Evolutionary conservation across 768 basidiomycete genomes (phyloP).

Genomic region (Tulasnella sp.): DNA sequence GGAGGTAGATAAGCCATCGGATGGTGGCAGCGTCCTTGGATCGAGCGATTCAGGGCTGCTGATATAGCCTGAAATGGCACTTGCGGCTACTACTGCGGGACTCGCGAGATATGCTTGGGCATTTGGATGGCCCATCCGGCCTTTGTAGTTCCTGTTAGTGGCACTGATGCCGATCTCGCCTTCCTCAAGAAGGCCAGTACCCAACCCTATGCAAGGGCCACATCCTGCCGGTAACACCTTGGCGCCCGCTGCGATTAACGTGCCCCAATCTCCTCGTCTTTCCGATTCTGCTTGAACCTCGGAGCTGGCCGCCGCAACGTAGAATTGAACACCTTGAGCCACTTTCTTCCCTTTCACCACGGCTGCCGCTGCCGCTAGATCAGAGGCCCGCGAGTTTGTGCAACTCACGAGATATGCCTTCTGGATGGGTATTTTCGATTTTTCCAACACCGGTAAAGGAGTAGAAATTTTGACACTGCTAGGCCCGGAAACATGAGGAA

Average conservation of each 20-base stretch:
- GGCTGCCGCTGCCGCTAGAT: conserved; percentile 83
- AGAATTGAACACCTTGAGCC: conserved; percentile 86
- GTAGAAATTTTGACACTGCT: conserved; percentile 98
- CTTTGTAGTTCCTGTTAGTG: conserved; percentile 98
- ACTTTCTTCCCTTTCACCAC: conserved; percentile 67
- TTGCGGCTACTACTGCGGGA: conserved; percentile 94
- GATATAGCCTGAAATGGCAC: conserved; percentile 85
- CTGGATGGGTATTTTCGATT: conserved; percentile 64
- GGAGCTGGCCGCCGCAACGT: conserved; percentile 90
- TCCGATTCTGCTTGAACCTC: conserved; percentile 87
- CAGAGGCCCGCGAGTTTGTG: conserved; percentile 93
- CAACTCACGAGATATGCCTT: conserved; percentile 98
- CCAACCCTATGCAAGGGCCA: conserved; percentile 95
- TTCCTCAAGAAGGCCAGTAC: conserved; percentile 82
- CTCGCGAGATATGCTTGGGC: conserved; percentile 93
- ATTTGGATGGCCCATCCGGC: conserved; percentile 92
- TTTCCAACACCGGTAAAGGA: conserved; percentile 71
- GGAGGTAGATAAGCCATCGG: conserved; percentile 26
- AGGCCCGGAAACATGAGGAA: conserved; percentile 92
- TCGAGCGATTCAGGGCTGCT: conserved; percentile 59
- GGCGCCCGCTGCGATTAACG: conserved; percentile 76
- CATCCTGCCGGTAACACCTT: conserved; percentile 90
- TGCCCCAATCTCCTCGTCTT: conserved; percentile 72
- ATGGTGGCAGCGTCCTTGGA: conserved; percentile 35
- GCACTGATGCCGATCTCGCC: conserved; percentile 95